phyloP scores from a whole-genome alignment of 176 grass and related monocot species.

The Oryza longistaminata region DNA sequence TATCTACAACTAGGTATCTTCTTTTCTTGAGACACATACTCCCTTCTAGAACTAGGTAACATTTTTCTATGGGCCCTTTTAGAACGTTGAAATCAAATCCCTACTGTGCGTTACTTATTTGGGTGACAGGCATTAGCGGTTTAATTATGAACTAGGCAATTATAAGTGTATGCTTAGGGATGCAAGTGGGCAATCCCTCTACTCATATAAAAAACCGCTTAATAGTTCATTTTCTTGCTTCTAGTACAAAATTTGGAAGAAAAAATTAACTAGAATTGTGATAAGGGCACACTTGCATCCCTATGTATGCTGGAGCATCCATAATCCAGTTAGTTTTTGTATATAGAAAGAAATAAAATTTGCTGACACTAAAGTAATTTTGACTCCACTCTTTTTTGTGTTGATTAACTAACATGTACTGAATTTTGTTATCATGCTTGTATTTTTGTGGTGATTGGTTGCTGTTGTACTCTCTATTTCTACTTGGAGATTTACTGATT shows the following conservation, averaged over 20 bases:
- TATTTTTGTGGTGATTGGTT: neutral
- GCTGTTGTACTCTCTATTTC: neutral
- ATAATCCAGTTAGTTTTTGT: conserved; percentile 15
- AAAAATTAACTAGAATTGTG: too few species aligned
- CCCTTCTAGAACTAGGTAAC: conserved; percentile 43
- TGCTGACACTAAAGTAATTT: neutral
- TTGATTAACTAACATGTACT: conserved; percentile 9
- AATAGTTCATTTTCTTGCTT: too few species aligned
- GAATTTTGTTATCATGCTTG: neutral
- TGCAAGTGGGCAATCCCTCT: too few species aligned
- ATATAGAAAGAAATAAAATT: neutral
- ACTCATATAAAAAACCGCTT: too few species aligned
- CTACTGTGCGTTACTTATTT: neutral
- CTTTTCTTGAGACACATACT: conserved; percentile 25
- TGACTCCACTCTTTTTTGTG: neutral
- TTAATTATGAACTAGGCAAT: neutral
- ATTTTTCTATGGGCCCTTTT: neutral
- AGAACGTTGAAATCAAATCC: neutral
- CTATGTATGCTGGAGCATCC: neutral
- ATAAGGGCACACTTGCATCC: too few species aligned
- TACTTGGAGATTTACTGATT: conserved; percentile 20
- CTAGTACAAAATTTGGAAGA: too few species aligned
- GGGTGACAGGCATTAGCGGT: neutral
- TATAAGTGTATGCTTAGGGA: neutral
- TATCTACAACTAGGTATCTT: conserved; percentile 83